Percentiles rank a stretch among this genome's conserved stretches.
Conservation (phyloP, 148 eudicot species). For the Amaranthus palmeri region DNA sequence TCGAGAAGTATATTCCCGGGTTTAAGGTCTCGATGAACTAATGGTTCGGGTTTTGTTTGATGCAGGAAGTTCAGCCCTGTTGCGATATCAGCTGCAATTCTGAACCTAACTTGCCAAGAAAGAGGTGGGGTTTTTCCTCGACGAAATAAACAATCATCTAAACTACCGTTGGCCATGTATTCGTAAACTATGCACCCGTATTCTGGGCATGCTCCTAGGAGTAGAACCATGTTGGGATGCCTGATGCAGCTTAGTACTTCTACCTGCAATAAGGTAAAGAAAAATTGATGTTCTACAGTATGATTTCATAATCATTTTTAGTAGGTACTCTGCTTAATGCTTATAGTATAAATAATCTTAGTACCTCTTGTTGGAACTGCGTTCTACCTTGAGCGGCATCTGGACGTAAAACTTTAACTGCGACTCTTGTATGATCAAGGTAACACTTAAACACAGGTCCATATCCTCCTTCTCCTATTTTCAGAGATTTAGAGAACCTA, state of each 20-base stretch:
- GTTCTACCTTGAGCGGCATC: constrained; percentile 57
- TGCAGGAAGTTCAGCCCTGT: constrained; percentile 57
- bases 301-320: background rate
- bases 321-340: no score
- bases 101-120: constrained; percentile 49
- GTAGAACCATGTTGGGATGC: constrained; percentile 57
- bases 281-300: background rate
- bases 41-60: constrained; percentile 64
- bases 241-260: constrained; percentile 50
- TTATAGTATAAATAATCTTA: no score
- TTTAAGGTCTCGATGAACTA: constrained; percentile 70
- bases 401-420: constrained; percentile 52
- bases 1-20: constrained; percentile 64
- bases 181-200: constrained; percentile 54
- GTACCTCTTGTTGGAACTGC: constrained; percentile 53
- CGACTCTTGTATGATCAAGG: constrained; percentile 59
- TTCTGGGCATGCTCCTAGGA: constrained; percentile 60
- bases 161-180: constrained; percentile 49
- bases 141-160: constrained; percentile 42
- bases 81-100: constrained; percentile 49
- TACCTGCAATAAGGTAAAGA: constrained; percentile 36
- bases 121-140: constrained; percentile 41
- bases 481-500: constrained; percentile 31
- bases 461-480: constrained; percentile 63
- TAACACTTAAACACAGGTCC: constrained; percentile 54